Percentiles rank a stretch among this genome's conserved stretches.
Conservation (phyloP, 2,329 filamentous ascomycete species). For the Beauveria asiatica region DNA sequence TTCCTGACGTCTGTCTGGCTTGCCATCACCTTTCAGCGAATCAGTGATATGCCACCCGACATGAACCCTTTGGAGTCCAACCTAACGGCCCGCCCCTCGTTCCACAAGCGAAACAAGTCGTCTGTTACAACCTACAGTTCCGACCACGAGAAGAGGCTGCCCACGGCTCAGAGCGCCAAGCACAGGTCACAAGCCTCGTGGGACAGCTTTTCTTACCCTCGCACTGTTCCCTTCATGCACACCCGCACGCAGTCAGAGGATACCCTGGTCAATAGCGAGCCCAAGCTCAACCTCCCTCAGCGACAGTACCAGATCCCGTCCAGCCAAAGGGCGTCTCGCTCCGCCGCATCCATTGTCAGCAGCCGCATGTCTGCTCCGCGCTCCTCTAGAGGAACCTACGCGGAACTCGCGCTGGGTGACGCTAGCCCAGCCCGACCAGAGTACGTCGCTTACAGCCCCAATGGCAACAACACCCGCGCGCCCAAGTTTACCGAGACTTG, state of each 20-base stretch:
- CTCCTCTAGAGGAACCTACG: constrained; percentile 37
- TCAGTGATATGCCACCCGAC: constrained; percentile 75
- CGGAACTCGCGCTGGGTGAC: constrained; percentile 40
- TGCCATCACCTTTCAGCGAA: constrained; percentile 70
- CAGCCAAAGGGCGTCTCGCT: constrained; percentile 35
- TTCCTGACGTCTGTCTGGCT: constrained; percentile 67
- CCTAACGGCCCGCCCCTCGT: constrained; percentile 58
- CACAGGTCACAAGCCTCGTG: constrained; percentile 36
- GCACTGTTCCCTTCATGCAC: constrained; percentile 69
- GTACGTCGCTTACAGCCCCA: constrained; percentile 16
- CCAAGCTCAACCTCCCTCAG: constrained; percentile 45
- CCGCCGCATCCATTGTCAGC: constrained; percentile 33
- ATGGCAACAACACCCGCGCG: constrained; percentile 24
- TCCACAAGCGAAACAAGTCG: constrained; percentile 67
- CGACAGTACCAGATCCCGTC: constrained; percentile 45
- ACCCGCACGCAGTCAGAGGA: constrained; percentile 59
- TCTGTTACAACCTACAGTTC: constrained; percentile 41
- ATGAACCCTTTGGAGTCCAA: constrained; percentile 91
- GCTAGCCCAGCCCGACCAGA: constrained; percentile 19
- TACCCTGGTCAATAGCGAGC: constrained; percentile 45
- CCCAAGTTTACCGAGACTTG: constrained; percentile 47
- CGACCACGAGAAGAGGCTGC: constrained; percentile 52
- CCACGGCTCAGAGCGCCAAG: constrained; percentile 33
- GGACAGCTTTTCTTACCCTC: constrained; percentile 38
- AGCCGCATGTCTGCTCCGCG: constrained; percentile 38